Conservation (phyloP, 352 stramenopile species). For the Phytopythium montanum region DNA sequence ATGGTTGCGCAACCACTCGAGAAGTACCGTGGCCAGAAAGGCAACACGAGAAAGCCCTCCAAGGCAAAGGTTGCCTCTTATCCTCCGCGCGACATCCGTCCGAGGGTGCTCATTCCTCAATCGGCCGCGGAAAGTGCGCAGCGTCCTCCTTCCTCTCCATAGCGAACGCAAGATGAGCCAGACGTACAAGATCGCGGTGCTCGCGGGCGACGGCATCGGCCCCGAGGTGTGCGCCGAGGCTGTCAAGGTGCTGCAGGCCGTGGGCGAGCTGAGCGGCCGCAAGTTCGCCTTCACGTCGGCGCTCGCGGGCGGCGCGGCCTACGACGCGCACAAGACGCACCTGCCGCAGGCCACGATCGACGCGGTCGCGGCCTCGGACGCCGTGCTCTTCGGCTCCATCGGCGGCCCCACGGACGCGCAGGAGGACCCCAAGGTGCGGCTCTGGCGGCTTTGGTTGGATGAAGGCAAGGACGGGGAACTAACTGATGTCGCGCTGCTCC, state of each 20-base stretch:
- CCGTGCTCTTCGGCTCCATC: conserved; percentile 97
- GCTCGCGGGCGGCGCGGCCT: conserved; percentile 95
- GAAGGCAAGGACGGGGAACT: too few relatives aligned
- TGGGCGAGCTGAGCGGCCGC: conserved; percentile 83
- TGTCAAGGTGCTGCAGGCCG: conserved; percentile 86
- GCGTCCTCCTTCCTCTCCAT: neutral
- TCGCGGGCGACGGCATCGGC: conserved; percentile 98
- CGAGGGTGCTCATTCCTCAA: neutral
- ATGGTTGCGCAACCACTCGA: neutral
- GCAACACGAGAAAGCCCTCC: neutral
- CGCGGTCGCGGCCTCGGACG: conserved; percentile 83
- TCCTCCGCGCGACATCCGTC: too few relatives aligned
- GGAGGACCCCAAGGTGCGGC: conserved; percentile 70
- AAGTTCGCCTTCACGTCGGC: conserved; percentile 93
- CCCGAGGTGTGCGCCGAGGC: conserved; percentile 97
- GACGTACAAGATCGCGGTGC: conserved; percentile 91
- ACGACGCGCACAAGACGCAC: conserved; percentile 89
- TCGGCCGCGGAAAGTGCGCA: neutral
- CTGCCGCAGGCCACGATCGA: conserved; percentile 95
- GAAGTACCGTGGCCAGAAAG: neutral
- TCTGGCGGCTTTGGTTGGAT: too few relatives aligned
- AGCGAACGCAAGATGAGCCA: conserved; percentile 23
- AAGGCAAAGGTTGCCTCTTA: neutral
- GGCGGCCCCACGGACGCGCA: conserved; percentile 93
- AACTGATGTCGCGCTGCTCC: too few relatives aligned